Evolutionary conservation across 2,329 filamentous ascomycete genomes (phyloP).

Genomic region (Verticillium klebahnii): DNA sequence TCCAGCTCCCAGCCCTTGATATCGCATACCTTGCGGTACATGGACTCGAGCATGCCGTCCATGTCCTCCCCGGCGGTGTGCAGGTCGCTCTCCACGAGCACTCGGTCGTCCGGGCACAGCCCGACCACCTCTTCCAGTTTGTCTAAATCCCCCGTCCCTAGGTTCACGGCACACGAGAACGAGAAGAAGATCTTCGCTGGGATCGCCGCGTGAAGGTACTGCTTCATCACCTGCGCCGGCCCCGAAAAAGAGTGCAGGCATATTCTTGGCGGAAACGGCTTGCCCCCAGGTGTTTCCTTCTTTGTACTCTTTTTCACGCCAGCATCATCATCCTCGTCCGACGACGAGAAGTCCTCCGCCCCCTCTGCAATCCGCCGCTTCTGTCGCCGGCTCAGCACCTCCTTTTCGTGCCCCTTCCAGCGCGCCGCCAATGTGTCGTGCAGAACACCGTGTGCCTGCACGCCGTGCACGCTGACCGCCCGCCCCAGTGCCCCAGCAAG

Average conservation of each 20-base stretch:
- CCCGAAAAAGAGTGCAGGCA: constrained; percentile 95
- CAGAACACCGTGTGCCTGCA: constrained; percentile 70
- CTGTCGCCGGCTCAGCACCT: constrained; percentile 56
- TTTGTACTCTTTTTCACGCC: background rate
- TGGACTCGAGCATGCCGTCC: constrained; percentile 71
- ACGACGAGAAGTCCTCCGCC: constrained; percentile 37
- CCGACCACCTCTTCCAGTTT: constrained; percentile 62
- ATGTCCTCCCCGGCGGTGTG: constrained; percentile 77
- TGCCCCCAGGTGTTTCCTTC: constrained; percentile 17
- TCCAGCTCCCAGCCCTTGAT: constrained; percentile 74
- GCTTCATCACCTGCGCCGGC: constrained; percentile 65
- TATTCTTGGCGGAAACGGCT: constrained; percentile 78
- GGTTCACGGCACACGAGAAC: constrained; percentile 81
- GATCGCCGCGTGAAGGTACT: constrained; percentile 69
- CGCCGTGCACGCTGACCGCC: constrained; percentile 66
- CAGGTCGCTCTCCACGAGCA: constrained; percentile 88
- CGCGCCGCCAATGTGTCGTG: constrained; percentile 59
- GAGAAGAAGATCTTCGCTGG: constrained; percentile 82
- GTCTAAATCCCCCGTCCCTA: constrained; percentile 46
- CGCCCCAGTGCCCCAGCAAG: constrained; percentile 64
- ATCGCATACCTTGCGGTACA: constrained; percentile 70
- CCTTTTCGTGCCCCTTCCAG: constrained; percentile 67
- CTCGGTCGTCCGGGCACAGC: constrained; percentile 68
- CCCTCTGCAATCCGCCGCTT: constrained; percentile 41
- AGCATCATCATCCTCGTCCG: constrained; percentile 24